Conservation (phyloP, 2,329 filamentous ascomycete species). For the Cyclaneusma minus region DNA sequence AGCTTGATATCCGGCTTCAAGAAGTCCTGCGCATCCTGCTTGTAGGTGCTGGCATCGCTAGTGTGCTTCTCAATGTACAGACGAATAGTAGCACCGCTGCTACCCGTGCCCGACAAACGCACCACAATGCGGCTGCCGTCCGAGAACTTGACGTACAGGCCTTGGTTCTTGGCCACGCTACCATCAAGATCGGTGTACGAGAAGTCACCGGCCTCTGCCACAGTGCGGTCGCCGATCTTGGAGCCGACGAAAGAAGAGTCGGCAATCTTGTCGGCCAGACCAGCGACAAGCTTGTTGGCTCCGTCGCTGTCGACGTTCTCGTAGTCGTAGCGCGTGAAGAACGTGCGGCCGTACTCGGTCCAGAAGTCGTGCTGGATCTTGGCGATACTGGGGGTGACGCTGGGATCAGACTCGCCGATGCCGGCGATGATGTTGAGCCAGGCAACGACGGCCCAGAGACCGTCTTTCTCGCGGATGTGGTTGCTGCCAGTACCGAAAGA, state of each 20-base stretch:
- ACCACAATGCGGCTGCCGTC: constrained; percentile 92
- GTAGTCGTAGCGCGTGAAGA: constrained; percentile 99
- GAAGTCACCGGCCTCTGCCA: constrained; percentile 86
- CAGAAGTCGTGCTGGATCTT: constrained; percentile 97
- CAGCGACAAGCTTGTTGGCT: constrained; percentile 76
- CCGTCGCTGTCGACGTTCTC: constrained; percentile 86
- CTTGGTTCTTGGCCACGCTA: constrained; percentile 89
- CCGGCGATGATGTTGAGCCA: constrained; percentile 99
- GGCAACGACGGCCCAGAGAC: constrained; percentile 90
- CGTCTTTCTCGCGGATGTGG: constrained; percentile 98
- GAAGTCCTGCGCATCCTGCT: constrained; percentile 80
- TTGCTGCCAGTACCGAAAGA: constrained; percentile 96
- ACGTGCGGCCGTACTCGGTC: constrained; percentile 88
- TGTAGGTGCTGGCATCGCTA: constrained; percentile 62
- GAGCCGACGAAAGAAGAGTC: constrained; percentile 66
- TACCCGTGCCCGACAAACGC: constrained; percentile 86
- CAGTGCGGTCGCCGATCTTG: constrained; percentile 62
- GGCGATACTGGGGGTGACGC: constrained; percentile 76
- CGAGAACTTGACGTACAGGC: constrained; percentile 85
- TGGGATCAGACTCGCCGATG: constrained; percentile 67
- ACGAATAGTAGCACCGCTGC: constrained; percentile 88
- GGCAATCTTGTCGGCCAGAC: constrained; percentile 64
- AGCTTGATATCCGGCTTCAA: constrained; percentile 79
- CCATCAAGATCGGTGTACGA: constrained; percentile 98
- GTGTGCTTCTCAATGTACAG: constrained; percentile 96